These are phyloP conservation scores for Talaromyces piceae DNA, from an alignment of 2,329 filamentous ascomycete genomes.

Conservation along the genomic window DNA sequence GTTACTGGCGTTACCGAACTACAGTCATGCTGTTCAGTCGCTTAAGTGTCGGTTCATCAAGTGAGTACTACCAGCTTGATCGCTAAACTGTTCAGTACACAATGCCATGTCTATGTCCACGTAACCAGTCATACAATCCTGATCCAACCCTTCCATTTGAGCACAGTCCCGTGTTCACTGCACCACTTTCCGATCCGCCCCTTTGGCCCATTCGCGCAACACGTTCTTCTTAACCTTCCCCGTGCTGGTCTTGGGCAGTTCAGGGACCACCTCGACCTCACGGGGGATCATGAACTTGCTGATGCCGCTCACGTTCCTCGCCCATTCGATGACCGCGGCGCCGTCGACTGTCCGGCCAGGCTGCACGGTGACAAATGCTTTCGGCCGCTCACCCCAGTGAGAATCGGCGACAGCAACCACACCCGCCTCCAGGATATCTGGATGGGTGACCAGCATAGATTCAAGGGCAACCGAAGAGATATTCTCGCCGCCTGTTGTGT, in stretches of 20 bases:
- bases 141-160: background rate
- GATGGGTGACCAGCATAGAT: conserved; percentile 79
- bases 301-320: conserved; percentile 69
- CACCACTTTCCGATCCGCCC: conserved; percentile 27
- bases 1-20: no score
- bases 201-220: conserved; percentile 74
- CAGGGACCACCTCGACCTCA: conserved; percentile 69
- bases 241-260: conserved; percentile 93
- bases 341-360: conserved; percentile 54
- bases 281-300: conserved; percentile 80
- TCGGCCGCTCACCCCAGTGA: conserved; percentile 94
- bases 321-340: conserved; percentile 75
- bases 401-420: conserved; percentile 81
- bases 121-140: background rate
- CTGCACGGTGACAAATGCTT: conserved; percentile 82
- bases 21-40: no score
- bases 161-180: conserved; percentile 2
- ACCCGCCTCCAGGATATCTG: conserved; percentile 81
- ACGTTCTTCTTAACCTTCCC: conserved; percentile 97
- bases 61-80: no score
- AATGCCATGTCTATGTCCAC: background rate
- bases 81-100: background rate
- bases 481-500: conserved; percentile 72
- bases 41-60: no score
- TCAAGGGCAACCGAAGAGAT: conserved; percentile 92